Evolutionary conservation across 352 stramenopile genomes (phyloP).

Genomic region (Phytophthora europaea): DNA sequence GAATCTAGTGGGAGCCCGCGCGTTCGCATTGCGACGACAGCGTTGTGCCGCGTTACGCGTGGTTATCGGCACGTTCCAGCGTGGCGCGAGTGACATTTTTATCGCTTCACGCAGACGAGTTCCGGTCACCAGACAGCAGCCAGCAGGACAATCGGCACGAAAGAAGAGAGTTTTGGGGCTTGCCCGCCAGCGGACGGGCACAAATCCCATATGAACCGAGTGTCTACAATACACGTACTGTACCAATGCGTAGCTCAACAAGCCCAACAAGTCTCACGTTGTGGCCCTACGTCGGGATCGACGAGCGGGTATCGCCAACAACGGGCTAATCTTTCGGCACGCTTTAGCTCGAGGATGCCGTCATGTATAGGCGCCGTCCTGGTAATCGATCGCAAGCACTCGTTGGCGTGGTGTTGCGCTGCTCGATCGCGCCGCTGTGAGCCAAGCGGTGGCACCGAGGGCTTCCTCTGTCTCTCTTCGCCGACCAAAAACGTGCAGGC

Average conservation of each 20-base stretch:
- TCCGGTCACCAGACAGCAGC: neutral
- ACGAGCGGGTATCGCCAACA: constrained; percentile 17
- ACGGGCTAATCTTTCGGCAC: constrained; percentile 9
- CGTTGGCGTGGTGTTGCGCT: constrained; percentile 28
- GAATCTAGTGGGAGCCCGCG: neutral
- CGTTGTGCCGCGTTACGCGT: neutral
- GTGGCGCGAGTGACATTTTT: constrained; percentile 10
- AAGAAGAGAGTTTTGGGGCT: constrained; percentile 23
- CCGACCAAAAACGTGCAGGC: neutral
- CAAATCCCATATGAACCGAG: constrained; percentile 25
- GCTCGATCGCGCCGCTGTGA: constrained; percentile 32
- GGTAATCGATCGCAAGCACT: constrained; percentile 31
- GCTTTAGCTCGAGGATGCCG: constrained; percentile 2
- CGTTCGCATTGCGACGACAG: neutral
- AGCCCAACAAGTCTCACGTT: neutral
- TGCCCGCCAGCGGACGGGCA: neutral
- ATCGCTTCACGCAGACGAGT: neutral
- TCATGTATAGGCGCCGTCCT: constrained; percentile 40
- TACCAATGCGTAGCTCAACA: neutral
- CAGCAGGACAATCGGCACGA: constrained; percentile 15
- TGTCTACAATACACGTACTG: neutral
- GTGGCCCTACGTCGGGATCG: neutral
- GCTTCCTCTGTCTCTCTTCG: constrained; percentile 34
- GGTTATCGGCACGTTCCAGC: constrained; percentile 12
- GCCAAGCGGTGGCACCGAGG: constrained; percentile 35